phyloP scores from a whole-genome alignment of 768 basidiomycete species.

The Tremella yokohamensis region DNA sequence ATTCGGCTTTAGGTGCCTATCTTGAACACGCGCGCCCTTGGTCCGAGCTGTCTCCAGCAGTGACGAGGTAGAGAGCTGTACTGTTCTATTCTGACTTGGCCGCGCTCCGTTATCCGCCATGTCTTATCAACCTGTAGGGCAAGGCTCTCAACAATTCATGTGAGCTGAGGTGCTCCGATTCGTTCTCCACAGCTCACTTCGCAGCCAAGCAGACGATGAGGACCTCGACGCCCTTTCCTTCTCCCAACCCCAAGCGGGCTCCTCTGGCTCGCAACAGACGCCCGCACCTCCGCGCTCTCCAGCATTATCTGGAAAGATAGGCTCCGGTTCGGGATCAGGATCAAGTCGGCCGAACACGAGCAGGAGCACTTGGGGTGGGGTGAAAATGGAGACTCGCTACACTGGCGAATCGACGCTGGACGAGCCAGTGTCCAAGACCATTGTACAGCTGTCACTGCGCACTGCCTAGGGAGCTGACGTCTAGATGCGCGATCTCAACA shows the following conservation, averaged over 20 bases:
- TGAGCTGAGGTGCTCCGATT: slow-evolving; percentile 11
- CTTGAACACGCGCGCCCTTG: no score
- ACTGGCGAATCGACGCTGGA: slow-evolving; percentile 85
- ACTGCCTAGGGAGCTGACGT: neutral
- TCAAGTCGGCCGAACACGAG: slow-evolving; percentile 12
- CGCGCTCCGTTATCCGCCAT: slow-evolving; percentile 8
- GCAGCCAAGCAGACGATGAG: slow-evolving; percentile 51
- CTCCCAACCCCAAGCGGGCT: slow-evolving; percentile 24
- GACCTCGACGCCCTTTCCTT: slow-evolving; percentile 50
- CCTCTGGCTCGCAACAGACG: slow-evolving; percentile 11
- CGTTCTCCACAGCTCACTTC: neutral
- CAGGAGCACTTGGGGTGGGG: slow-evolving; percentile 59
- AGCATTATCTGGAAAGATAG: slow-evolving; percentile 39
- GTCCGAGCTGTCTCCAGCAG: no score
- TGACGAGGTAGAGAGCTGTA: no score
- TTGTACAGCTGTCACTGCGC: slow-evolving; percentile 56
- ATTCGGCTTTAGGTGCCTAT: no score
- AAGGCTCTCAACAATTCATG: slow-evolving; percentile 34
- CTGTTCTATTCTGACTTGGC: no score
- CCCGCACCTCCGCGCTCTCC: slow-evolving; percentile 11
- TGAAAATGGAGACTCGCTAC: slow-evolving; percentile 82
- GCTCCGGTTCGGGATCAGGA: slow-evolving; percentile 5
- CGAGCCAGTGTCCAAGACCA: slow-evolving; percentile 82
- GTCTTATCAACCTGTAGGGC: slow-evolving; percentile 28
- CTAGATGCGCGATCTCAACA: slow-evolving; percentile 83